Evolutionary conservation across 192 early-diverging fungal species (phyloP).

Genomic region (Backusella psychrophila): DNA sequence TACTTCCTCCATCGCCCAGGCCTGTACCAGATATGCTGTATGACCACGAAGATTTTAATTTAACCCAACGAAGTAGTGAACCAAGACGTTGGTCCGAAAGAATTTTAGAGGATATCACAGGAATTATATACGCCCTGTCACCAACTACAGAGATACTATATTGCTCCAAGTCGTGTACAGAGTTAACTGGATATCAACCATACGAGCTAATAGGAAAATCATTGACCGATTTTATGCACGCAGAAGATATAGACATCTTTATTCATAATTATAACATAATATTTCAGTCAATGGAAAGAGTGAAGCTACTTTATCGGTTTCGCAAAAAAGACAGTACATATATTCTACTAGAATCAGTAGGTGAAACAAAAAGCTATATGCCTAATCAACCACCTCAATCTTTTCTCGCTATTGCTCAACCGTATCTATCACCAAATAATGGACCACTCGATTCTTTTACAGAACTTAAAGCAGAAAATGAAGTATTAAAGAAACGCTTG

Average conservation of each 20-base stretch:
- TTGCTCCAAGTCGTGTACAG: constrained; percentile 43
- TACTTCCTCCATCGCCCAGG: not conserved
- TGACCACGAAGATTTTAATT: constrained; percentile 19
- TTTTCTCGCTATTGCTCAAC: constrained; percentile 45
- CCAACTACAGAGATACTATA: constrained; percentile 39
- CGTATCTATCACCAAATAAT: constrained; percentile 37
- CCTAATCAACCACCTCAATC: constrained; percentile 7
- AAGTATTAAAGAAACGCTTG: constrained; percentile 33
- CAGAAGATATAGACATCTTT: constrained; percentile 46
- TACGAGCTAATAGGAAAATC: constrained; percentile 40
- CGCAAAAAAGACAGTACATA: constrained; percentile 44
- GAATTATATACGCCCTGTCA: constrained; percentile 42
- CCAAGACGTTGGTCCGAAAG: constrained; percentile 41
- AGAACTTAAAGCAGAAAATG: constrained; percentile 50
- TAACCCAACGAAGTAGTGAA: constrained; percentile 32
- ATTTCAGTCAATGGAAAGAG: constrained; percentile 30
- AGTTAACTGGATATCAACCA: constrained; percentile 42
- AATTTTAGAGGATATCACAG: constrained; percentile 42
- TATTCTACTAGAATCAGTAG: constrained; percentile 41
- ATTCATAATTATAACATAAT: constrained; percentile 37
- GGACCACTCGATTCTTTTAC: constrained; percentile 42
- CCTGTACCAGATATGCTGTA: constrained; percentile 1
- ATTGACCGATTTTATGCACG: constrained; percentile 45
- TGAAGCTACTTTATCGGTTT: constrained; percentile 41
- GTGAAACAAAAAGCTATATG: constrained; percentile 28